phyloP scores from a whole-genome alignment of 768 basidiomycete genomes.

The Pleurotus tuoliensis region DNA sequence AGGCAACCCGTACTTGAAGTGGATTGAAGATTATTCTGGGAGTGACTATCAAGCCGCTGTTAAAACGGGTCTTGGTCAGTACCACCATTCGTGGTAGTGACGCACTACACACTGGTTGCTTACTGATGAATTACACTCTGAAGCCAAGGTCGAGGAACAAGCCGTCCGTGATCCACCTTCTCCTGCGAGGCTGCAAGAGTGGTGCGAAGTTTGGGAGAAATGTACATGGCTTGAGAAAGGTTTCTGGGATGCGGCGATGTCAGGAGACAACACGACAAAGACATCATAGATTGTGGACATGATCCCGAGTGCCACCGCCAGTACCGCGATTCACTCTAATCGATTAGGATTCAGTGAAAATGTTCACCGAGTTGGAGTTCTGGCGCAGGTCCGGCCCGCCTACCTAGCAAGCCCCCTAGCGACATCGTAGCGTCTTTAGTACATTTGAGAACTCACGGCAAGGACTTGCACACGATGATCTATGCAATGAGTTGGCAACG shows the following conservation, averaged over 20 bases:
- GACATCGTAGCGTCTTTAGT: too few relatives aligned
- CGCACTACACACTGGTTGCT: not conserved
- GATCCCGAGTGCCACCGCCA: not conserved
- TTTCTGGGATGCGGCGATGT: slow-evolving; percentile 78
- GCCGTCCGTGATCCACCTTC: slow-evolving; percentile 65
- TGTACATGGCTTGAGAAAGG: slow-evolving; percentile 76
- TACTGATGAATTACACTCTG: not conserved
- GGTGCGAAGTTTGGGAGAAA: slow-evolving; percentile 68
- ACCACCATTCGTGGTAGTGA: not conserved
- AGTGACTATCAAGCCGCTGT: slow-evolving; percentile 71
- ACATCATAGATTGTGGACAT: not conserved
- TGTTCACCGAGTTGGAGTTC: too few relatives aligned
- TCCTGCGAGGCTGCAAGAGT: slow-evolving; percentile 51
- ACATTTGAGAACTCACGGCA: too few relatives aligned
- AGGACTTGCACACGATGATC: too few relatives aligned
- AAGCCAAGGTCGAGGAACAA: slow-evolving; percentile 72
- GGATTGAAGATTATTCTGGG: slow-evolving; percentile 81
- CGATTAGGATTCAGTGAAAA: too few relatives aligned
- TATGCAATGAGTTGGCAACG: too few relatives aligned
- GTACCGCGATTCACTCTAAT: too few relatives aligned
- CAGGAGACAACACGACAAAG: not conserved
- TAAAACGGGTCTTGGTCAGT: slow-evolving; percentile 65
- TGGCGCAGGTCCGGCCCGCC: too few relatives aligned
- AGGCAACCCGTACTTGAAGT: slow-evolving; percentile 70
- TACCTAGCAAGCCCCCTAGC: too few relatives aligned